Evolutionary conservation across 495 filamentous ascomycete genomes (phyloP), one percentile per base, ranked within the genome.

Genomic region (Aspergillus bridgeri): DNA sequence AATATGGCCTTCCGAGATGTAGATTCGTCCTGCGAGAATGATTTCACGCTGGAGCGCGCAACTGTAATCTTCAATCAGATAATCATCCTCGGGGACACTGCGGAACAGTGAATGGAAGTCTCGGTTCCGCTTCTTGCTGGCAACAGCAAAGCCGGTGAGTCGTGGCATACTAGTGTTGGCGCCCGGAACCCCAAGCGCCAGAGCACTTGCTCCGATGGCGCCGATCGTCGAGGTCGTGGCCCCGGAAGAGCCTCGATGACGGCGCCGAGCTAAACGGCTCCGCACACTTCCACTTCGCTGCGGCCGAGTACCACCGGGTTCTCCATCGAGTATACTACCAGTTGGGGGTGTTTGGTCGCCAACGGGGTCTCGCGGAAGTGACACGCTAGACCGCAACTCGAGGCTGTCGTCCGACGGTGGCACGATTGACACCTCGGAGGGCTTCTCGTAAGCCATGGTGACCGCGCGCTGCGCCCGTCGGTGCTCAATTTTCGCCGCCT

Each of bases 1-100:
- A 38, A 99, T 86, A 62, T 99, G 92, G 5, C 92, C 91, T 72
- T 99, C 94, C 0, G 93, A 97, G 25, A 99, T 88, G 65, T 99
- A 99, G 15, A 99, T 81, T 42, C 94, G 83, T 2, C 94, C 94
- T 61, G 96, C 93, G 11, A 95, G 82, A 46, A 99, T 86, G 57
- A 99, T 99, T 67, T 99, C 94, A 52, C 90, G 85, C 69, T 99
- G 94, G 18, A 99, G 71, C 17, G 94, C 94, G 66, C 92, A 96
- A 66, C 95, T 96, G 69, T 97, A 99, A 70, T 99, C 94, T 67
- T 99, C 94, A 58, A 99, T 98, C 11, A 99, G 79, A 61, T 94
- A 97, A 69, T 99, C 94, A 62, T 98, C 94, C 58, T 99, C 94
- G 1, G 94, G 94, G 1, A 99, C 95, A 61, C 91, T 97, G 68